These are phyloP conservation scores for Paramecium bursaria DNA, from an alignment of 73 alveolate species.

Conservation along the genomic window DNA sequence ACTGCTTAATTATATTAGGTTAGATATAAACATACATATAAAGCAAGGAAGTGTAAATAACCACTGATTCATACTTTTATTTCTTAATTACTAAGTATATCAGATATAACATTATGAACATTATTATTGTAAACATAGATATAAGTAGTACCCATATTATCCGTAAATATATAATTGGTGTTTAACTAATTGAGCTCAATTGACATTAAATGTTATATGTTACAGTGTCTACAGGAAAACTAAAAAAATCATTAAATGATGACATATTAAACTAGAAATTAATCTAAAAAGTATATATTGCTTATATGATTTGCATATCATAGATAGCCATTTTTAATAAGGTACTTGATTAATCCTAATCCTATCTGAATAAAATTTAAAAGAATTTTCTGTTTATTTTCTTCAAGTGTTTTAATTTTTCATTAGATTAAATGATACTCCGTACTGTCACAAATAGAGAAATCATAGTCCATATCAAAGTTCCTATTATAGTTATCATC, in stretches of 20 bases:
- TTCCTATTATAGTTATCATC: background rate
- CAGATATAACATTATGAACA: background rate
- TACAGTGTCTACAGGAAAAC: background rate
- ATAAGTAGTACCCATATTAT: background rate
- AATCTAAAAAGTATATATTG: background rate
- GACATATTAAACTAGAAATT: background rate
- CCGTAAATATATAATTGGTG: constrained; percentile 17
- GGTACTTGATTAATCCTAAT: background rate
- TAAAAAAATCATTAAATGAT: background rate
- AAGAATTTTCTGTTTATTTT: background rate
- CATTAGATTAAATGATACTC: background rate
- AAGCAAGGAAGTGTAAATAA: background rate
- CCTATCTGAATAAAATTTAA: background rate
- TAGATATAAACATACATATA: constrained; percentile 6
- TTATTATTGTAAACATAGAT: background rate
- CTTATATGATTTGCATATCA: background rate
- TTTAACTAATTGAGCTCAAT: background rate
- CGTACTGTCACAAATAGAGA: background rate
- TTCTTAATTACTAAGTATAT: background rate
- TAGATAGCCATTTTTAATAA: constrained; percentile 13
- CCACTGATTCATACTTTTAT: background rate
- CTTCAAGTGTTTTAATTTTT: background rate
- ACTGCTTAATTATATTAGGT: background rate
- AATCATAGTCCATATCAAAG: background rate
- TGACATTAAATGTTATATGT: constrained; percentile 2